Evolutionary conservation across 2,329 filamentous ascomycete species (phyloP).

Genomic region (Ilyonectria destructans): DNA sequence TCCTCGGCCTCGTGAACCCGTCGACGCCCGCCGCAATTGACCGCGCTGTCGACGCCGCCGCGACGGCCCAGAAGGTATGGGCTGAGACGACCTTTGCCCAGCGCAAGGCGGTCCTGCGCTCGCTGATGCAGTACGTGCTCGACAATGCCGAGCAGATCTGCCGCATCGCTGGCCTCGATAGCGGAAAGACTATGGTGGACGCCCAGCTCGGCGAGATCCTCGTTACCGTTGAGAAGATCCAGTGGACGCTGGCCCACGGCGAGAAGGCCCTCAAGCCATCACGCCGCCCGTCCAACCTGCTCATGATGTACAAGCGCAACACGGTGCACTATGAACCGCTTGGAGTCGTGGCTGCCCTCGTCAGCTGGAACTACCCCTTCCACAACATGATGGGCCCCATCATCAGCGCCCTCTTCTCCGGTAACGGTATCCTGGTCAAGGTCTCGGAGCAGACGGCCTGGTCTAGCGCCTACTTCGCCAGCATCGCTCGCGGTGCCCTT

Average conservation of each 20-base stretch:
- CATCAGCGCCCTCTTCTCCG: slow-evolving; percentile 91
- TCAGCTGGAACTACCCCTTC: slow-evolving; percentile 98
- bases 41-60: slow-evolving; percentile 80
- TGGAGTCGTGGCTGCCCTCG: slow-evolving; percentile 91
- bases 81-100: slow-evolving; percentile 83
- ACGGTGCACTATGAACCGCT: slow-evolving; percentile 92
- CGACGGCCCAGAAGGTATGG: slow-evolving; percentile 84
- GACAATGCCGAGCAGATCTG: slow-evolving; percentile 93
- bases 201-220: slow-evolving; percentile 95
- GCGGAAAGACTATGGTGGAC: slow-evolving; percentile 96
- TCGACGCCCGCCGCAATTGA: slow-evolving; percentile 85
- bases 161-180: slow-evolving; percentile 88
- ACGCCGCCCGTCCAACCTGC: slow-evolving; percentile 85
- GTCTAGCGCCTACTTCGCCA: slow-evolving; percentile 87
- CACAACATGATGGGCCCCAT: slow-evolving; percentile 95
- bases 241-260: slow-evolving; percentile 94
- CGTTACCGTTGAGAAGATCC: slow-evolving; percentile 92
- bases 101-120: slow-evolving; percentile 84
- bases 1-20: slow-evolving; percentile 85
- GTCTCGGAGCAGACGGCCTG: slow-evolving; percentile 96
- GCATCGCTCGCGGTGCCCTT: slow-evolving; percentile 85
- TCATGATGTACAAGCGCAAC: slow-evolving; percentile 97
- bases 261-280: slow-evolving; percentile 84
- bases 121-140: slow-evolving; percentile 86
- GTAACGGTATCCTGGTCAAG: slow-evolving; percentile 94